Percentiles rank a stretch among this genome's conserved stretches.
Conservation (phyloP, 2,329 filamentous ascomycete species). For the Cryphonectria nitschkei region DNA sequence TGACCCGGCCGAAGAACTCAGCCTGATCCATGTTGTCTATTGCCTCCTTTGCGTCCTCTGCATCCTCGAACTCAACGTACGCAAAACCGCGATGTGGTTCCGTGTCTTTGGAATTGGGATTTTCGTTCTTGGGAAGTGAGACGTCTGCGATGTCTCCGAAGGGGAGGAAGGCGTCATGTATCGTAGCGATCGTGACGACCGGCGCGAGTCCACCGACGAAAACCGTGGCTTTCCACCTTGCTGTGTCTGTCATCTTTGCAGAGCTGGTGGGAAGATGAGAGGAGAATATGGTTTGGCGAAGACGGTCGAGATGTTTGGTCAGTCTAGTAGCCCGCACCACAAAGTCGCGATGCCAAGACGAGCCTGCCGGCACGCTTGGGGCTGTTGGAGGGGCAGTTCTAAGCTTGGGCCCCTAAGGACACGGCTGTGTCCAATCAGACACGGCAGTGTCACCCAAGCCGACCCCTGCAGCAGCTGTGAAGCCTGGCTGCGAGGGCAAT, state of each 20-base stretch:
- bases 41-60: constrained; percentile 85
- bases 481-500: constrained; percentile 7
- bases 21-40: constrained; percentile 99
- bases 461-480: constrained; percentile 10
- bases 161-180: constrained; percentile 91
- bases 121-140: constrained; percentile 84
- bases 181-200: constrained; percentile 71
- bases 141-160: constrained; percentile 96
- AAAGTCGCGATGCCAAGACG: constrained; percentile 4
- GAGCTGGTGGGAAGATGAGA: constrained; percentile 9
- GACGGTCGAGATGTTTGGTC: constrained; percentile 15
- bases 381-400: constrained; percentile 7
- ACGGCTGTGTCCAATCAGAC: not conserved
- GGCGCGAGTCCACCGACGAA: constrained; percentile 89
- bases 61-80: constrained; percentile 91
- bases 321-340: not conserved
- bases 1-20: constrained; percentile 87
- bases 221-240: constrained; percentile 86
- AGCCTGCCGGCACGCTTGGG: constrained; percentile 4
- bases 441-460: not conserved
- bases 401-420: constrained; percentile 8
- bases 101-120: constrained; percentile 75
- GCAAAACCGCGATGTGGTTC: constrained; percentile 91
- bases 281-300: constrained; percentile 5
- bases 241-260: constrained; percentile 72